Evolutionary conservation across 106 monocot species (phyloP).

Genomic region (Acorus gramineus): DNA sequence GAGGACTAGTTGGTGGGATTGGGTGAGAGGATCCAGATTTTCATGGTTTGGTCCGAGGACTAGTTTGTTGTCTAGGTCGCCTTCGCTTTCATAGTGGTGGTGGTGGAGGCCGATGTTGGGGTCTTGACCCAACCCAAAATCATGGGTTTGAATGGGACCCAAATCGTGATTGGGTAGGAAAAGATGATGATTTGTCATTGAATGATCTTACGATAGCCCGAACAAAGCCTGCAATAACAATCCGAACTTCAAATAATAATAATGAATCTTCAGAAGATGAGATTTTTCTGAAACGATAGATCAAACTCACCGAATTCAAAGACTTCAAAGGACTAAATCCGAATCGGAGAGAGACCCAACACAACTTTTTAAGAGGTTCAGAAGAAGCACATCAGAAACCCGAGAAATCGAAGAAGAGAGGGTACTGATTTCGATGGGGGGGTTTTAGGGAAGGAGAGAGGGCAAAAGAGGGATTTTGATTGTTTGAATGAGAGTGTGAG

Average conservation of each 20-base stretch:
- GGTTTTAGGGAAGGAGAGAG: constrained; percentile 1
- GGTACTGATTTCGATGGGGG: neutral
- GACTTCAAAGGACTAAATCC: no score
- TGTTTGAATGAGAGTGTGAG: constrained; percentile 2
- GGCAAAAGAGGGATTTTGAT: constrained; percentile 1
- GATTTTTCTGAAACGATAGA: no score
- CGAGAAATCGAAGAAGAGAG: constrained; percentile 1
- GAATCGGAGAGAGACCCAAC: neutral
- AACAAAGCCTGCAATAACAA: no score
- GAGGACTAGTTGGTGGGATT: constrained; percentile 23
- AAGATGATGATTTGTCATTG: constrained; percentile 82
- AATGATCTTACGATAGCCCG: no score
- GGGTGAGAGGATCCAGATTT: constrained; percentile 11
- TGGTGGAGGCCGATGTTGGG: constrained; percentile 19
- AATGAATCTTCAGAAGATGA: no score
- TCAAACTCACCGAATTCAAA: no score
- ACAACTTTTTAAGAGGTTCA: constrained; percentile 2
- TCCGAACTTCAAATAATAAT: no score
- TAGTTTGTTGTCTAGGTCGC: no score
- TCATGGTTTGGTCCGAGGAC: no score
- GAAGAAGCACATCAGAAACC: neutral
- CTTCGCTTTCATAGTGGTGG: constrained; percentile 10
- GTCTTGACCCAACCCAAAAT: constrained; percentile 36
- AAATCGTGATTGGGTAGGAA: constrained; percentile 52
- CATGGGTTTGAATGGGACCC: constrained; percentile 37